Conservation (phyloP, 306 rosid species). For the Cicer yamashitae region DNA sequence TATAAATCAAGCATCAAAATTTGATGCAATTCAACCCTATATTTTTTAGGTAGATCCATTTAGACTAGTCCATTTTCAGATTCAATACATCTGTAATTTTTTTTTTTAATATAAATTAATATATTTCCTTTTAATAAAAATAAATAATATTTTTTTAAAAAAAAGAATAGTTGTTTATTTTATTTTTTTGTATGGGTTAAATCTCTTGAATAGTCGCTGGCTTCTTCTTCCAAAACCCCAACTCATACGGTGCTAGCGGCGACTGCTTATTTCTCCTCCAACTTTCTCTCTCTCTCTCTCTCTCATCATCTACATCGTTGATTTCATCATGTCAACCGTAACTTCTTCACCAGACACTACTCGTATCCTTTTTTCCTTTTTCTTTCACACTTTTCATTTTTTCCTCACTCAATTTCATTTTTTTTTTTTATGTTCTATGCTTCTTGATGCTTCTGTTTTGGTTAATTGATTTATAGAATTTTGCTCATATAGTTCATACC, state of each 20-base stretch:
- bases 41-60: too few species aligned
- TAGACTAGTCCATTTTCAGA: too few species aligned
- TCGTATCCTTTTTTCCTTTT: not conserved
- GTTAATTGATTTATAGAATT: not conserved
- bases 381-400: not conserved
- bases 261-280: constrained; percentile 43
- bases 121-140: too few species aligned
- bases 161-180: too few species aligned
- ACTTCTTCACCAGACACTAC: constrained; percentile 37
- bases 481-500: not conserved
- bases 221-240: constrained; percentile 28
- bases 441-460: not conserved
- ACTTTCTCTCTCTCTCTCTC: constrained; percentile 36
- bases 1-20: too few species aligned
- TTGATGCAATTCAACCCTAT: too few species aligned
- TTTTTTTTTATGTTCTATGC: not conserved
- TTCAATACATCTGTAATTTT: too few species aligned
- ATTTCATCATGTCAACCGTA: constrained; percentile 35
- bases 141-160: too few species aligned
- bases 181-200: too few species aligned
- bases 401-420: not conserved
- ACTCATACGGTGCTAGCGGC: constrained; percentile 38
- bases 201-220: not conserved
- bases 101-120: too few species aligned
- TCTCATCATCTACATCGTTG: constrained; percentile 9